Evolutionary conservation across 768 basidiomycete species (phyloP).

Genomic region (Boletus rubescentipes): DNA sequence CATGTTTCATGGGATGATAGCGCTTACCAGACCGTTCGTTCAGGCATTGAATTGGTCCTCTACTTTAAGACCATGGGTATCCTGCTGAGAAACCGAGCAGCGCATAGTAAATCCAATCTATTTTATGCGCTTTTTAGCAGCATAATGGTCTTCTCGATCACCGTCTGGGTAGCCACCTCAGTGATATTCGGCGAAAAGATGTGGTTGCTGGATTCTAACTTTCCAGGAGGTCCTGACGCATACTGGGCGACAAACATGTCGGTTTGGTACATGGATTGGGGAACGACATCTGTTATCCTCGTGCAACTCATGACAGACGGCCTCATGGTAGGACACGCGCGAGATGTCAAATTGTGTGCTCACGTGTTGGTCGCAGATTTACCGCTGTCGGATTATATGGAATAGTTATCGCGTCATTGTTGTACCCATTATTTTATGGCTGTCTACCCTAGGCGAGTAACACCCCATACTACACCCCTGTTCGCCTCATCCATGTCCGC

Average conservation of each 20-base stretch:
- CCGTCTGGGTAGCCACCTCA: constrained; percentile 27
- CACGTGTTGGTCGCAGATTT: constrained; percentile 32
- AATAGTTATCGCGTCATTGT: constrained; percentile 8
- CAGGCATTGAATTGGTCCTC: constrained; percentile 24
- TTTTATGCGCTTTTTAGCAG: constrained; percentile 29
- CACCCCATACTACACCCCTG: no score
- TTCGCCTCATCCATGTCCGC: neutral
- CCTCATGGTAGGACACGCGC: constrained; percentile 17
- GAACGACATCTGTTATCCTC: constrained; percentile 22
- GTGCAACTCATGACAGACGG: constrained; percentile 38
- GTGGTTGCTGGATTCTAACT: constrained; percentile 36
- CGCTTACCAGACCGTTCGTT: neutral
- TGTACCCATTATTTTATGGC: constrained; percentile 24
- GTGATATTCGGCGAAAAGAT: constrained; percentile 30
- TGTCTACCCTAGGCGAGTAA: constrained; percentile 18
- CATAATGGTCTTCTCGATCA: constrained; percentile 27
- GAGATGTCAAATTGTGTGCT: neutral
- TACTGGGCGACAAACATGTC: constrained; percentile 30
- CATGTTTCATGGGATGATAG: neutral
- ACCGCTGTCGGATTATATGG: constrained; percentile 41
- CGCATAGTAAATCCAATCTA: constrained; percentile 5
- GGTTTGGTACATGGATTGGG: constrained; percentile 30
- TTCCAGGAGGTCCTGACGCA: constrained; percentile 35
- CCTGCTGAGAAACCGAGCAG: constrained; percentile 3
- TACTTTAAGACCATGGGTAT: constrained; percentile 23